These are phyloP conservation scores for Blepharisma japonicum DNA, from an alignment of 73 alveolate genomes.

Conservation along the genomic window DNA sequence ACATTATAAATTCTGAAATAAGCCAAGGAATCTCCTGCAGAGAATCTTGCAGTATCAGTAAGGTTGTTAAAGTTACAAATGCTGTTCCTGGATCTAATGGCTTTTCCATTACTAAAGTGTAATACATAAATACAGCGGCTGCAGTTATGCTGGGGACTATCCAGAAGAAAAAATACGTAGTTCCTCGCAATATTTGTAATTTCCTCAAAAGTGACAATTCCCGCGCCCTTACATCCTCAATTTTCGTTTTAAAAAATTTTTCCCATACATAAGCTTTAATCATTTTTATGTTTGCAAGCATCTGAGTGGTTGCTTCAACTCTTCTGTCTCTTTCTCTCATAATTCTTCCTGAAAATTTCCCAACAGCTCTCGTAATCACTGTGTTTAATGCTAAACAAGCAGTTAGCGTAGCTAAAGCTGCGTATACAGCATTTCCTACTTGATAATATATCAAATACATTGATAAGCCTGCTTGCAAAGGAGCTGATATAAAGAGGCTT, in stretches of 20 bases:
- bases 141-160: neutral
- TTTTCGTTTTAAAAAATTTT: constrained; percentile 59
- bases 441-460: neutral
- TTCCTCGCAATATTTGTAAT: neutral
- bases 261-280: constrained; percentile 78
- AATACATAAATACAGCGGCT: neutral
- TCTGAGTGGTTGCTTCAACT: constrained; percentile 75
- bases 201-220: constrained; percentile 44
- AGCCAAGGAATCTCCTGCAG: constrained; percentile 74
- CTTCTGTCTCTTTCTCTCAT: constrained; percentile 66
- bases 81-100: constrained; percentile 40
- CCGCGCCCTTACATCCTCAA: constrained; percentile 55
- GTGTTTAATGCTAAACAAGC: constrained; percentile 50
- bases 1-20: constrained; percentile 64
- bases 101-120: constrained; percentile 17
- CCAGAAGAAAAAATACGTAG: neutral
- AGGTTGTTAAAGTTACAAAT: constrained; percentile 50
- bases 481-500: neutral
- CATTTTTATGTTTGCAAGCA: constrained; percentile 62
- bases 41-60: constrained; percentile 63
- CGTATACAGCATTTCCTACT: constrained; percentile 68
- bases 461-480: neutral
- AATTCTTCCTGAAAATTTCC: constrained; percentile 42
- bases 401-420: constrained; percentile 57
- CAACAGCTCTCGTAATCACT: constrained; percentile 45